Evolutionary conservation across 1,284 basidiomycete species (phyloP), one percentile per base, ranked within the genome.

Genomic region (Ganoderma multipileum): DNA sequence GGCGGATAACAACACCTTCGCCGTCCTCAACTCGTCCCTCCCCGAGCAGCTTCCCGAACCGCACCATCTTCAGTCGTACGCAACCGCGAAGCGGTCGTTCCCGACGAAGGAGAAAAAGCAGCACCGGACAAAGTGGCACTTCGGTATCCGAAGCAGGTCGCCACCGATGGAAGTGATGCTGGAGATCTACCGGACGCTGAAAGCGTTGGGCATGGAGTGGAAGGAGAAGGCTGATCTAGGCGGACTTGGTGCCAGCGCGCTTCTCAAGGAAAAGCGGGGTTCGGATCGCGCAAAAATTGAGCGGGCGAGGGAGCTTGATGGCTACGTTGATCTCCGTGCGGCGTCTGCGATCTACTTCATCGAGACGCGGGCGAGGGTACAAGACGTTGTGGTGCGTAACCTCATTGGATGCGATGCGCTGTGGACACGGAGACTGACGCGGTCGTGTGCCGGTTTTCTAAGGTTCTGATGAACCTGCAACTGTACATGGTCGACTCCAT

Each of bases 151-250:
- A 44, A 96, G 95, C 73, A 88, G 96, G 67, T 96, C 93, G 68
- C 96, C 96, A 57, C 97, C 97, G 26, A 98, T 99, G 95, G 97
- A 99, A 80, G 97, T 99, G 57, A 98, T 99, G 97, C 84, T 98
- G 30, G 97, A 99, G 85, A 98, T 99, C 67, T 99, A 99, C 83
- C 86, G 95, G 71, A 98, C 97, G 64, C 83, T 99, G 67, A 93
- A 94, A 81, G 85, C 91, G 66, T 84, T 99, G n/a, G 95, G 94
- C 23, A 98, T 99, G 95, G 96, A 99, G 81, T 99, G 97, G 97
- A 92, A 93, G 79, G 91, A 93, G 83, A 94, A 94, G 83, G 85
- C 84, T 73, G 87, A 87, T 71, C 79, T 94, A 6, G 92, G 92
- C 3, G 90, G 91, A 2, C 77, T 93, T 14, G 91, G 90, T 3